Base-by-base conservation (phyloP, 345 rosid species). In the Citrus reticulata region DNA sequence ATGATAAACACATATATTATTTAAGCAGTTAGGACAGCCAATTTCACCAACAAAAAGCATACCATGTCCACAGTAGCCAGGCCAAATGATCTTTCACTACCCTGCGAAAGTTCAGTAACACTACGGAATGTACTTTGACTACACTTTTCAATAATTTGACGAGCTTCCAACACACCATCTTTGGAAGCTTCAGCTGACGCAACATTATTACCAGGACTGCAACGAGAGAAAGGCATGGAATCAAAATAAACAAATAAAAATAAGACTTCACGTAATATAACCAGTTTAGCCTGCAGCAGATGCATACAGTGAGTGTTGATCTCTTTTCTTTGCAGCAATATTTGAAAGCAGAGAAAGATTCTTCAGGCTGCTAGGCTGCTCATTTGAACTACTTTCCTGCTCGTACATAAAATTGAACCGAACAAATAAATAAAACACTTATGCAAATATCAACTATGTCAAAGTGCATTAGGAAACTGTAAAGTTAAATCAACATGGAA, bases 21-120 rank as follows among this genome's bases (percentile, higher is more conserved):
- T 68, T 54, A 83, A 35, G 60, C 35, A 73, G 70, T 10, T 63
- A 76, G 34, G 46, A 67, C 66, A 63, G 49, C 65, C 75, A 80
- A 78, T 34, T 68, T 46, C 5, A 40, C 29, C 10, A 61, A 80
- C n/a, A 80, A 81, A 61, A 82, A 51, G 49, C 63, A 80, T 93
- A 96, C 99, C 99, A 96, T 89, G 82, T 96, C 99, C 73, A 92
- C 84, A 77, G 81, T 75, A 73, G 87, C 72, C 79, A 84, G 80
- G 77, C 78, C 77, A 60, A 92, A 80, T 49, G 85, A 77, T 51
- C 70, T 91, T 79, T 83, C 97, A 76, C 89, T 91, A 71, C 85
- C 86, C 39, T 86, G 81, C 58, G 99, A 91, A 85, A 96, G 92
- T 84, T 94, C 92, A 62, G 93, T 83, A 79, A 94, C 98, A 81